Percentiles rank a stretch among this genome's conserved stretches.
Evolutionary conservation across 805 yeast species (phyloP).

Genomic region (Starmerella floris): DNA sequence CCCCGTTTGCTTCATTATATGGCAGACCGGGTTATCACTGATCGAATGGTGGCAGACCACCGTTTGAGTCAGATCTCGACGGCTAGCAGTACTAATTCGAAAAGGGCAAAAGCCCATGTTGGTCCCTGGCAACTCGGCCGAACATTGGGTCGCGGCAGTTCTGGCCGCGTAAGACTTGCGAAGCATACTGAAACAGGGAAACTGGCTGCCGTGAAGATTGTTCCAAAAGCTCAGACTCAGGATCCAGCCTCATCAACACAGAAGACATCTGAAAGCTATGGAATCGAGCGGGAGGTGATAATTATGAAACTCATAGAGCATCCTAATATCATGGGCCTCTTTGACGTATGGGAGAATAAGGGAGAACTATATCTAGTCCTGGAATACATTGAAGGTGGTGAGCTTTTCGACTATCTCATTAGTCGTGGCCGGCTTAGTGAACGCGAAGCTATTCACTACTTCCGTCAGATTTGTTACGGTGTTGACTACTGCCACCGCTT

Average conservation of each 20-base stretch:
- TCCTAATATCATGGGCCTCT: conserved; percentile 81
- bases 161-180: conserved; percentile 89
- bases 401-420: conserved; percentile 79
- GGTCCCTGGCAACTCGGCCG: conserved; percentile 97
- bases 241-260: conserved; percentile 4
- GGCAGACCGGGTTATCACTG: conserved; percentile 10
- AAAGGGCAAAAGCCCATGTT: conserved; percentile 44
- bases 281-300: conserved; percentile 92
- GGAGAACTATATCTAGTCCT: conserved; percentile 80
- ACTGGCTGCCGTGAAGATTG: conserved; percentile 92
- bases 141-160: conserved; percentile 91
- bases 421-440: conserved; percentile 82
- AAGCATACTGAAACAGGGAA: conserved; percentile 72
- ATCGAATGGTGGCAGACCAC: conserved; percentile 17
- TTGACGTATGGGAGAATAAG: conserved; percentile 96
- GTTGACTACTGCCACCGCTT: conserved; percentile 74
- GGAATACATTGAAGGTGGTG: conserved; percentile 97
- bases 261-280: conserved; percentile 45
- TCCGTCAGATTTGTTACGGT: conserved; percentile 73
- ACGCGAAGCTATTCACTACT: conserved; percentile 77
- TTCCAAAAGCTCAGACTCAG: conserved; percentile 62
- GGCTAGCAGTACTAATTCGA: conserved; percentile 29
- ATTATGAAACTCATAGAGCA: conserved; percentile 93
- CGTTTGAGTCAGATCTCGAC: conserved; percentile 22
- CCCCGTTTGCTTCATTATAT: neutral